phyloP scores from a whole-genome alignment of 768 basidiomycete species.

The Trametes coccinea region DNA sequence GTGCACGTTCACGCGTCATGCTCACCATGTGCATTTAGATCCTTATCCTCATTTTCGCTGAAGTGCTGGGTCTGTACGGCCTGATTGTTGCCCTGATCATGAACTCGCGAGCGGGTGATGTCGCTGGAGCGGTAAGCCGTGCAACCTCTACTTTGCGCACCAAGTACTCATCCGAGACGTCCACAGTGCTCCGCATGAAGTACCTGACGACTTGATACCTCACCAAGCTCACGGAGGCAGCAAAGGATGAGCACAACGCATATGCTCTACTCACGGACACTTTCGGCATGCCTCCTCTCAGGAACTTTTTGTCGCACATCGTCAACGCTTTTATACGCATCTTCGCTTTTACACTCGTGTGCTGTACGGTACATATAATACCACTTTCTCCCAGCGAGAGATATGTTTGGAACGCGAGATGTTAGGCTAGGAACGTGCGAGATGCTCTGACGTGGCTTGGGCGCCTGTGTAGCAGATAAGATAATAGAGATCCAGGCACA shows the following conservation, averaged over 20 bases:
- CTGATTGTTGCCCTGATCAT: conserved; percentile 95
- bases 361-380: conserved; percentile 28
- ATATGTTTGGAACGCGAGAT: conserved; percentile 9
- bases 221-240: not conserved
- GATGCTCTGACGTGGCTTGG: conserved; percentile 13
- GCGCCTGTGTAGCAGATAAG: conserved; percentile 1
- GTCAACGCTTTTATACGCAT: conserved; percentile 4
- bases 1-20: not conserved
- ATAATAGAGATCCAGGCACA: not conserved
- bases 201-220: not conserved
- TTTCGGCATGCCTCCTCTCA: conserved; percentile 6
- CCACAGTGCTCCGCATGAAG: conserved; percentile 24
- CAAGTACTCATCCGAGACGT: not conserved
- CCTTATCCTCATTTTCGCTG: conserved; percentile 96
- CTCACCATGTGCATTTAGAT: conserved; percentile 50
- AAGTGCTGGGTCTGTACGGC: conserved; percentile 91
- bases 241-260: conserved; percentile 1
- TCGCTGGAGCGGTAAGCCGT: conserved; percentile 23
- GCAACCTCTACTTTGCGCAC: not conserved
- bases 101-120: conserved; percentile 39
- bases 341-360: conserved; percentile 24
- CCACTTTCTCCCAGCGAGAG: conserved; percentile 21
- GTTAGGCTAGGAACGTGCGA: conserved; percentile 4
- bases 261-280: conserved; percentile 10
- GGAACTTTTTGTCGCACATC: conserved; percentile 3